Evolutionary conservation across 1,284 basidiomycete species (phyloP).

Genomic region (Sanghuangporus sanghuang): DNA sequence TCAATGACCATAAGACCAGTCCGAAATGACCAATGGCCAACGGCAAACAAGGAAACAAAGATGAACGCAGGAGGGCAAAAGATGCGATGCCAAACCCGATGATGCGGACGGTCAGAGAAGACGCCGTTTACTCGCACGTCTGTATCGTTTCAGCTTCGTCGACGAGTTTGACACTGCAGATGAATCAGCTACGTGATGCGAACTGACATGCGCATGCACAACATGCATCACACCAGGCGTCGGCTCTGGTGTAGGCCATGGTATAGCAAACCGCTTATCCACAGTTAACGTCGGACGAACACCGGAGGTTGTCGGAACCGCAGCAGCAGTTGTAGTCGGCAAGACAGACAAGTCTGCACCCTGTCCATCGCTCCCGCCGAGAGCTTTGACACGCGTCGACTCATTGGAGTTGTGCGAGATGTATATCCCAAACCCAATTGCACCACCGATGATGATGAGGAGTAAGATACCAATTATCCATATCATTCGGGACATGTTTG

Average conservation of each 20-base stretch:
- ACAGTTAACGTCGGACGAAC: slow-evolving; percentile 47
- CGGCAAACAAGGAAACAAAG: not conserved
- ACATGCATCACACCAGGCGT: not conserved
- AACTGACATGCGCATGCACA: not conserved
- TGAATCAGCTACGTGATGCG: not conserved
- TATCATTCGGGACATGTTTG: slow-evolving; percentile 56
- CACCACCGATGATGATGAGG: slow-evolving; percentile 49
- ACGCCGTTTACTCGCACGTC: not conserved
- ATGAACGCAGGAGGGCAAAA: not conserved
- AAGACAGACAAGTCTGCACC: slow-evolving; percentile 21
- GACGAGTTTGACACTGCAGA: slow-evolving; percentile 4
- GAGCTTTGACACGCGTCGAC: slow-evolving; percentile 48
- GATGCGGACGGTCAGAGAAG: not conserved
- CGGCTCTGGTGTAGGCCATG: slow-evolving; percentile 7
- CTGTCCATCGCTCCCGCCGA: slow-evolving; percentile 65
- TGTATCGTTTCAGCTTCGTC: not conserved
- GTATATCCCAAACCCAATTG: slow-evolving; percentile 56
- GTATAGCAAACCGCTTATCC: slow-evolving; percentile 20
- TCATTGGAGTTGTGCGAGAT: slow-evolving; percentile 41
- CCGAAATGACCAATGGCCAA: not conserved
- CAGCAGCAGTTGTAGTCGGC: slow-evolving; percentile 17
- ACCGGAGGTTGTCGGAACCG: slow-evolving; percentile 16
- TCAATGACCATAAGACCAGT: not conserved
- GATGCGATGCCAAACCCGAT: not conserved
- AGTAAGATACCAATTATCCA: slow-evolving; percentile 61